Conservation (phyloP, 192 early-diverging fungal species). For the Diversispora eburnea region DNA sequence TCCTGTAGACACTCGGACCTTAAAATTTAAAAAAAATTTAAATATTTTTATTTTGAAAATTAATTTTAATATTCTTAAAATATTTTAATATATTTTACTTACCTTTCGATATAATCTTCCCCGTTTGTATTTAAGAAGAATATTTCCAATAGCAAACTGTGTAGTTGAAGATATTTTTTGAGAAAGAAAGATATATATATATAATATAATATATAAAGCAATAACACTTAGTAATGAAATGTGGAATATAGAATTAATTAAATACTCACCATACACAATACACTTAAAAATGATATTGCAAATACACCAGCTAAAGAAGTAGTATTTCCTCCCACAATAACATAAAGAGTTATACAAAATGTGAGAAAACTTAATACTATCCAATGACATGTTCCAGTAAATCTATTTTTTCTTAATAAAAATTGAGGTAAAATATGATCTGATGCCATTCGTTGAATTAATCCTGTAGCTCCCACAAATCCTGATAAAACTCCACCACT, state of each 20-base stretch:
- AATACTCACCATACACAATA: conserved; percentile 33
- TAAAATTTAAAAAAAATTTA: not conserved
- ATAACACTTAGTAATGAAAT: too few species aligned
- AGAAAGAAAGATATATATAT: too few species aligned
- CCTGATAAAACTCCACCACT: conserved; percentile 58
- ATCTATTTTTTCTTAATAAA: conserved; percentile 43
- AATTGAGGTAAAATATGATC: conserved; percentile 51
- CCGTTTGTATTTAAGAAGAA: conserved; percentile 49
- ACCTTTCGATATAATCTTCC: conserved; percentile 38
- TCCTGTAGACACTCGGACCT: conserved; percentile 24
- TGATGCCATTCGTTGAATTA: conserved; percentile 48
- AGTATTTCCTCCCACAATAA: conserved; percentile 40
- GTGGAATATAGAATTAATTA: too few species aligned
- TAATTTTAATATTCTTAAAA: not conserved
- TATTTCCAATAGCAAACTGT: conserved; percentile 39
- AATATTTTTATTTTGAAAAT: not conserved
- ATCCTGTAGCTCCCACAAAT: conserved; percentile 50
- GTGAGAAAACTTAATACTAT: conserved; percentile 51
- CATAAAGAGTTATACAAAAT: conserved; percentile 45
- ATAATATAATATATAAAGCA: too few species aligned
- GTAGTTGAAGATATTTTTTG: not conserved
- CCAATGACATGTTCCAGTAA: conserved; percentile 46
- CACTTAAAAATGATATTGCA: conserved; percentile 48
- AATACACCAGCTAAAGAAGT: conserved; percentile 52
- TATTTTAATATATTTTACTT: not conserved